These are phyloP conservation scores for Parastagonospora avenae DNA, from an alignment of 2,329 filamentous ascomycete genomes.

Conservation along the genomic window DNA sequence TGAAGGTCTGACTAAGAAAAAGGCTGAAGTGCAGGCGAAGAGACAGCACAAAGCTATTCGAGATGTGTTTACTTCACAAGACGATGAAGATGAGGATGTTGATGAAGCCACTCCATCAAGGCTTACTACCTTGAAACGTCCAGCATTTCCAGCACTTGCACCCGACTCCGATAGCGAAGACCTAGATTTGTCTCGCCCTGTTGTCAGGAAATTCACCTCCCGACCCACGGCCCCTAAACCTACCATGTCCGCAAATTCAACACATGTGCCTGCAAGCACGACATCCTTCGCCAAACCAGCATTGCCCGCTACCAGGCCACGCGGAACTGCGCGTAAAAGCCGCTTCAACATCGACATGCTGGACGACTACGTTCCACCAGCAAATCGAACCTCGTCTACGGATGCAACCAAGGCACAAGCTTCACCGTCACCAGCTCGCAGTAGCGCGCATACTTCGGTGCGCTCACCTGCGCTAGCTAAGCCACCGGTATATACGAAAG, in stretches of 20 bases:
- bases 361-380: conserved; percentile 23
- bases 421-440: neutral
- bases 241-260: neutral
- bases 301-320: conserved; percentile 15
- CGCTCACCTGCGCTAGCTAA: conserved; percentile 6
- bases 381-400: conserved; percentile 1
- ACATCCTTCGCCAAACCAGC: conserved; percentile 25
- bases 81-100: neutral
- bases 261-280: neutral
- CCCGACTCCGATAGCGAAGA: conserved; percentile 38
- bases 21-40: conserved; percentile 39
- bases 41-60: conserved; percentile 37
- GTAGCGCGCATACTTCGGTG: neutral
- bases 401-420: neutral
- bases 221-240: neutral
- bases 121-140: neutral
- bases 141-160: neutral
- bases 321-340: conserved; percentile 13
- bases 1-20: conserved; percentile 29
- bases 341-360: conserved; percentile 32
- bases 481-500: neutral
- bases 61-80: conserved; percentile 24
- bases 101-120: neutral
- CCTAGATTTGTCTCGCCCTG: conserved; percentile 25
- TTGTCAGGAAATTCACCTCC: neutral